Evolutionary conservation across 2,329 filamentous ascomycete species (phyloP).

Genomic region (Colletotrichum orbiculare): DNA sequence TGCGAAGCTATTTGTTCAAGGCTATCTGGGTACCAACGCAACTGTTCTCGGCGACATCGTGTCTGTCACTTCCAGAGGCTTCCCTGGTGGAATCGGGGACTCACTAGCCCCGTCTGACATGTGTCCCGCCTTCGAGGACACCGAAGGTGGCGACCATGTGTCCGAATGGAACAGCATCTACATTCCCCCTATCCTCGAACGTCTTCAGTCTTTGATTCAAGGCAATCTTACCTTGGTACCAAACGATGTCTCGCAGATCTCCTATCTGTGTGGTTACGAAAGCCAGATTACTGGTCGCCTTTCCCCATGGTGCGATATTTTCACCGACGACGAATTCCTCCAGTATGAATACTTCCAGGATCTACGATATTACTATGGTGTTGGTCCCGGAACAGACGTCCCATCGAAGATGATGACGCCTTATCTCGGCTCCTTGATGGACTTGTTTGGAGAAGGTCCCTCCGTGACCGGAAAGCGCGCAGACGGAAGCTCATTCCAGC

Average conservation of each 20-base stretch:
- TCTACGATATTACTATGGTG: conserved; percentile 74
- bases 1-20: conserved; percentile 69
- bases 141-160: conserved; percentile 59
- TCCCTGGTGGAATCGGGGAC: conserved; percentile 65
- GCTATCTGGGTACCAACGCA: conserved; percentile 68
- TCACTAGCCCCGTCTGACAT: conserved; percentile 71
- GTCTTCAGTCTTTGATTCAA: conserved; percentile 63
- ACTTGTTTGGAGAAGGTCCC: conserved; percentile 64
- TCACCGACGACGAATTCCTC: conserved; percentile 70
- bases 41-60: conserved; percentile 65
- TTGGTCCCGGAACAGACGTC: conserved; percentile 66
- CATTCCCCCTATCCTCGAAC: conserved; percentile 62
- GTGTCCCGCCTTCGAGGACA: conserved; percentile 69
- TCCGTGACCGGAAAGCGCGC: conserved; percentile 57
- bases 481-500: conserved; percentile 57
- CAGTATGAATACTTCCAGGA: conserved; percentile 76
- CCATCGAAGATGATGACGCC: conserved; percentile 71
- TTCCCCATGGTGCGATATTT: conserved; percentile 72
- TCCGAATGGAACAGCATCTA: conserved; percentile 62
- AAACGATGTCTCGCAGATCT: conserved; percentile 67
- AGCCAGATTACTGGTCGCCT: conserved; percentile 71
- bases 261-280: conserved; percentile 79
- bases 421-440: conserved; percentile 64
- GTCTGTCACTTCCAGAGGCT: conserved; percentile 66
- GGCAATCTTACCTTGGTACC: conserved; percentile 66